Conservation (phyloP, 2,329 filamentous ascomycete species). For the Colletotrichum sp. region DNA sequence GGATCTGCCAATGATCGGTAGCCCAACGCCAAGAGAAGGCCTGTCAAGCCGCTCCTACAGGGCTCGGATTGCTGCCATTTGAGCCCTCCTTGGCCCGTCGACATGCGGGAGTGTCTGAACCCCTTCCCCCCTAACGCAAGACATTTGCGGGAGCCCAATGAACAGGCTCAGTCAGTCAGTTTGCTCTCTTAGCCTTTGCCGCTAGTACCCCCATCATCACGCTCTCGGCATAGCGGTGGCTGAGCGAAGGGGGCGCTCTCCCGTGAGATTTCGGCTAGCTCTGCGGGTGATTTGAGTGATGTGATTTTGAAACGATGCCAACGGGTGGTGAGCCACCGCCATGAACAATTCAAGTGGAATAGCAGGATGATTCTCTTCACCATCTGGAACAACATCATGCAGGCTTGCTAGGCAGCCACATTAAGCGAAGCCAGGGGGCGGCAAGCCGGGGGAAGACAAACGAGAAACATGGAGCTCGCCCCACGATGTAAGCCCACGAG, state of each 20-base stretch:
- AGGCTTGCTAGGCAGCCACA: background rate
- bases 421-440: background rate
- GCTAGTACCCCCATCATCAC: background rate
- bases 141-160: background rate
- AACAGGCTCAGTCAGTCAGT: background rate
- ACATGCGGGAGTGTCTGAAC: background rate
- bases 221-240: constrained; percentile 6
- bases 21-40: background rate
- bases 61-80: background rate
- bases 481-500: background rate
- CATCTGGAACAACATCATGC: background rate
- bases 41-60: background rate
- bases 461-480: background rate
- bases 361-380: background rate
- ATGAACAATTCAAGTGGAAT: background rate
- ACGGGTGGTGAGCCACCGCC: background rate
- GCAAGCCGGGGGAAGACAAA: background rate
- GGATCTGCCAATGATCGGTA: background rate
- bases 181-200: background rate
- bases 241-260: background rate
- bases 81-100: background rate
- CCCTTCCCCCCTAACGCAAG: background rate
- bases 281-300: background rate
- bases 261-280: background rate
- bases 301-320: background rate